These are phyloP conservation scores for Bimuria novae-zelandiae DNA, from an alignment of 2,329 filamentous ascomycete species.

Conservation along the genomic window DNA sequence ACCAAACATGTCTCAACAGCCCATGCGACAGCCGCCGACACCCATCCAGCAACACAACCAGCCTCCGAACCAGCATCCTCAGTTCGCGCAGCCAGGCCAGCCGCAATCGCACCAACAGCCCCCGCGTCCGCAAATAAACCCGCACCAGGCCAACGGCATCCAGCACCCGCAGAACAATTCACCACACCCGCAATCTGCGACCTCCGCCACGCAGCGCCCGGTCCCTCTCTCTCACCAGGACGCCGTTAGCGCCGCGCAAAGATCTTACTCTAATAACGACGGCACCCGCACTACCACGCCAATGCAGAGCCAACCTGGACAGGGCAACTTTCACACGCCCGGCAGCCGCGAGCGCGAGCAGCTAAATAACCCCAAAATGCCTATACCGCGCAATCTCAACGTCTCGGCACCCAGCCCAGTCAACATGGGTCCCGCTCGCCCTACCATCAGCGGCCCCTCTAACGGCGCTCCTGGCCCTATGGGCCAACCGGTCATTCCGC, in stretches of 20 bases:
- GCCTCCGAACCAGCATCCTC: slow-evolving; percentile 33
- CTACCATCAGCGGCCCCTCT: slow-evolving; percentile 80
- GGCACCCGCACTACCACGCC: slow-evolving; percentile 42
- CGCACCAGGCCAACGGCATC: slow-evolving; percentile 39
- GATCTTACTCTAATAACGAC: slow-evolving; percentile 43
- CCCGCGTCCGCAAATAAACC: slow-evolving; percentile 44
- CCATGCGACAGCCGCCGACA: slow-evolving; percentile 32
- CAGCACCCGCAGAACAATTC: slow-evolving; percentile 44
- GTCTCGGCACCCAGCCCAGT: slow-evolving; percentile 75
- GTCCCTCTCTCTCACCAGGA: slow-evolving; percentile 51
- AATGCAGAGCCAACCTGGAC: slow-evolving; percentile 29
- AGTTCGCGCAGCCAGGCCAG: slow-evolving; percentile 34
- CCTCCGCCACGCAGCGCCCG: slow-evolving; percentile 36
- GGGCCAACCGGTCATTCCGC: slow-evolving; percentile 82
- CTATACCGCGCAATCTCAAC: slow-evolving; percentile 80
- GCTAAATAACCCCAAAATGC: slow-evolving; percentile 67
- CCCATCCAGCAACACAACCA: slow-evolving; percentile 35
- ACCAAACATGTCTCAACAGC: slow-evolving; percentile 21
- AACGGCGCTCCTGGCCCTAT: slow-evolving; percentile 80
- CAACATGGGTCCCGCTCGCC: slow-evolving; percentile 70
- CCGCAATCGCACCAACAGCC: slow-evolving; percentile 35
- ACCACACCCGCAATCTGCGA: slow-evolving; percentile 44
- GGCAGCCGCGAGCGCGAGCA: slow-evolving; percentile 46
- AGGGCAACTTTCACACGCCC: slow-evolving; percentile 37
- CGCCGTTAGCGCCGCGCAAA: slow-evolving; percentile 49